Base-by-base conservation (phyloP, 371 early-diverging fungal genomes). In the Rhizopus microsporus region DNA sequence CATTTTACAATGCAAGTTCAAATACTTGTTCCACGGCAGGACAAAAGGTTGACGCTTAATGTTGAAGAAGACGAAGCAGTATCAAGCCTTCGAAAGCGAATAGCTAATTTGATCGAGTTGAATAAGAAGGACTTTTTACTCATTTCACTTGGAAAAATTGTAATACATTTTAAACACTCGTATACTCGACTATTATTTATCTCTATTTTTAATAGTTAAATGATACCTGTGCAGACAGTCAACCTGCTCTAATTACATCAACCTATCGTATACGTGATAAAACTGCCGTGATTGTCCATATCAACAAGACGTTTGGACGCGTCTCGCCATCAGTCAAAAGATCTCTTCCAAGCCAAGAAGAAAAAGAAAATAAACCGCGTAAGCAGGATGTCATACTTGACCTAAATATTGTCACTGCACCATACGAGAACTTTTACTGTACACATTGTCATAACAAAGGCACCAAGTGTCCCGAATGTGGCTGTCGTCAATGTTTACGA, bases 401-500 rank as follows among this genome's bases (percentile, higher is more conserved):
- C 17, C 39, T 38, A 12, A 43, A 49, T 30, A 5, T 16, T 0
- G 23, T 63, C 0, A 35, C 56, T 16, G 23, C 37, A 3, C 56
- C 59, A 2, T 58, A 59, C 34, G 65, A 54, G 1, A 39, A 15
- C 3, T 48, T 49, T 35, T 15, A 50, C 9, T 67, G 68, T 38
- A 47, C 52, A 13, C 10, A 37, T 1, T 86, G 84, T 51, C 48
- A 85, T 64, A 68, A 90, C 46, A 23, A 66, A 62, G 59, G 46
- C 9, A 53, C 58, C 7, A 57, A 60, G 1, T 87, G 85, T 58
- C 61, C 58, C 3, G 68, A 70, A 35, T 85, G 87, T 51, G 85
- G 83, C 2, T 87, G 87, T 66, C 56, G 51, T 13, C 58, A 67
- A 32, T 84, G 85, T 49, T 70, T 74, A 0, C 58, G 59, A 7